Percentiles rank a stretch among this genome's conserved stretches.
These are phyloP conservation scores for Aspergillus nidulans DNA, from an alignment of 495 filamentous ascomycete genomes.

Conservation along the genomic window DNA sequence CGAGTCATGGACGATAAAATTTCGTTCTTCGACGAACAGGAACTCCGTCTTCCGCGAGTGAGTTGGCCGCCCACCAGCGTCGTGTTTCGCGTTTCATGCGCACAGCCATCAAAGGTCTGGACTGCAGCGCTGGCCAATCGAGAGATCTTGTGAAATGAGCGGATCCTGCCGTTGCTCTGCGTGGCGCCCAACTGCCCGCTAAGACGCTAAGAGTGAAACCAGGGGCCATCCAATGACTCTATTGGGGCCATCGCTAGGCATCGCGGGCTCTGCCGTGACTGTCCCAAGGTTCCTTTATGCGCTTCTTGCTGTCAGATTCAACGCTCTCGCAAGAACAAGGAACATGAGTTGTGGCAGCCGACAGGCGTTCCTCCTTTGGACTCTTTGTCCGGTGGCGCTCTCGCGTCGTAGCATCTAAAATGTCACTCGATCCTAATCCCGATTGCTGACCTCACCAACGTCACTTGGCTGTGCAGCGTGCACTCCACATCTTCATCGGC, in stretches of 20 bases:
- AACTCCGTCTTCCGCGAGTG: background rate
- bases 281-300: slow-evolving; percentile 2
- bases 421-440: background rate
- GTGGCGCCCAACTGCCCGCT: slow-evolving; percentile 7
- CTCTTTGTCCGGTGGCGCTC: background rate
- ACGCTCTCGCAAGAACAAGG: background rate
- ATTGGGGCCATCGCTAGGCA: too few species aligned
- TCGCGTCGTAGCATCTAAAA: background rate
- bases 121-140: background rate
- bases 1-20: background rate
- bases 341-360: background rate
- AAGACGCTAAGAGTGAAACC: slow-evolving; percentile 5
- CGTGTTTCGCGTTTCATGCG: background rate
- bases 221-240: too few species aligned
- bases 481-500: background rate
- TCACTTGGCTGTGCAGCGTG: background rate
- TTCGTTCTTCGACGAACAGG: too few species aligned
- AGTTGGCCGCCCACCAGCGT: background rate
- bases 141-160: background rate
- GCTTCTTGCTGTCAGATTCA: background rate
- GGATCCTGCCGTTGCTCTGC: slow-evolving; percentile 12
- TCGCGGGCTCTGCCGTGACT: background rate
- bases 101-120: background rate
- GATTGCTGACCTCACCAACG: background rate
- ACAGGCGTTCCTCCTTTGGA: background rate